Base-by-base conservation (phyloP, 139 green algal genomes). In the Diplosphaera chodatii region DNA sequence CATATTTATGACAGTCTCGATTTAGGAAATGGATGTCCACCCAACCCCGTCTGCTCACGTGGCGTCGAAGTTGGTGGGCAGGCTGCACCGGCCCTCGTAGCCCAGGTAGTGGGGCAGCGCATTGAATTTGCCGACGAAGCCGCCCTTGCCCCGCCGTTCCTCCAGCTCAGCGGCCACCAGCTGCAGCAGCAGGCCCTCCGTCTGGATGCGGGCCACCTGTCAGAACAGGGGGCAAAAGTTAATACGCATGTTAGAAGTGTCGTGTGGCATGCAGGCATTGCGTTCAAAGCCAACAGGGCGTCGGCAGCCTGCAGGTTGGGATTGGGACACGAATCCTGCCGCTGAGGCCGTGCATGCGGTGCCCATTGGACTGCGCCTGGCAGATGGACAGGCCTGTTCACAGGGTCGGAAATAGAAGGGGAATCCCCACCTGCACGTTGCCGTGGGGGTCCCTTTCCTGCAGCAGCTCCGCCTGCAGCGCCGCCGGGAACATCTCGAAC, bases 31-130 rank as follows among this genome's bases (percentile, higher is more conserved):
- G n/a, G n/a, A n/a, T n/a, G n/a, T n/a, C n/a, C n/a, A n/a, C n/a
- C n/a, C n/a, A n/a, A n/a, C n/a, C n/a, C n/a, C n/a, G n/a, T n/a
- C n/a, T n/a, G 30, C 34, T 32, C 32, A 74, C 28, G 83, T 83
- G 62, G 80, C 75, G 62, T 91, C 86, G 69, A 91, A 91, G 72
- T 90, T 90, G 74, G 81, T 83, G 74, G 86, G 86, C 70, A 84
- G 56, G 33, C 68, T 68, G 68, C 75, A 89, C 40, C 86, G 78
- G 28, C 86, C 86, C 74, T 91, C 83, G 55, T 90, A 91, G 30
- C 69, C 82, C 30, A 85, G 79, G 63, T 76, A 85, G 73, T 87
- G 82, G 16, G 37, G 25, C 18, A 87, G 27, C 4, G 48, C 75
- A 4, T 59, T 28, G 31, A 85, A 85, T n/a, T 81, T 83, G 70